These are phyloP conservation scores for Eustoma russellianum DNA, from an alignment of 257 asterid species.

Conservation along the genomic window DNA sequence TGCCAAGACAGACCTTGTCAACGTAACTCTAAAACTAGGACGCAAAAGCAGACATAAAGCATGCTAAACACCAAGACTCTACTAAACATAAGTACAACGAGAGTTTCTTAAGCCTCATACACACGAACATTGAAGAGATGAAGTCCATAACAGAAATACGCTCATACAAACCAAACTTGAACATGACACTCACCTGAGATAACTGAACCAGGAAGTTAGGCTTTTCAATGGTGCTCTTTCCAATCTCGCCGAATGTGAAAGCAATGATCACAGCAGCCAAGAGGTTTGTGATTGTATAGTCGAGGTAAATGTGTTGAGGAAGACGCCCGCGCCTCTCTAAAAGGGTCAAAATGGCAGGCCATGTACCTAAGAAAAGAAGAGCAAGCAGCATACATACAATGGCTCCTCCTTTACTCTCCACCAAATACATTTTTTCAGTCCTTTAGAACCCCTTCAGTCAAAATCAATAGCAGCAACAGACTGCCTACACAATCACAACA, in stretches of 20 bases:
- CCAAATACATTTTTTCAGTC: slow-evolving; percentile 50
- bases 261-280: slow-evolving; percentile 78
- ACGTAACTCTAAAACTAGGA: no score
- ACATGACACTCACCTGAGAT: slow-evolving; percentile 44
- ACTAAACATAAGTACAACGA: no score
- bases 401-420: slow-evolving; percentile 95
- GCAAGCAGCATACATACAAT: slow-evolving; percentile 76
- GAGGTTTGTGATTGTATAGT: slow-evolving; percentile 63
- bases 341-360: slow-evolving; percentile 78
- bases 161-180: no score
- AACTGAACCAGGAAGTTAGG: slow-evolving; percentile 72
- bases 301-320: slow-evolving; percentile 84
- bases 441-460: no score
- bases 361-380: slow-evolving; percentile 62
- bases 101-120: no score
- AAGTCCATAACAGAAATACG: no score
- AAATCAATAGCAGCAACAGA: no score
- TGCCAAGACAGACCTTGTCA: no score
- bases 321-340: slow-evolving; percentile 80
- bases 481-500: no score
- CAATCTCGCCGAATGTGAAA: slow-evolving; percentile 77
- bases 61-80: no score
- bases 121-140: no score
- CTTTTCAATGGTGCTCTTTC: slow-evolving; percentile 36
- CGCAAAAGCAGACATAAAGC: no score